phyloP scores from a whole-genome alignment of 495 filamentous ascomycete genomes.

The Corynascus novoguineensis region DNA sequence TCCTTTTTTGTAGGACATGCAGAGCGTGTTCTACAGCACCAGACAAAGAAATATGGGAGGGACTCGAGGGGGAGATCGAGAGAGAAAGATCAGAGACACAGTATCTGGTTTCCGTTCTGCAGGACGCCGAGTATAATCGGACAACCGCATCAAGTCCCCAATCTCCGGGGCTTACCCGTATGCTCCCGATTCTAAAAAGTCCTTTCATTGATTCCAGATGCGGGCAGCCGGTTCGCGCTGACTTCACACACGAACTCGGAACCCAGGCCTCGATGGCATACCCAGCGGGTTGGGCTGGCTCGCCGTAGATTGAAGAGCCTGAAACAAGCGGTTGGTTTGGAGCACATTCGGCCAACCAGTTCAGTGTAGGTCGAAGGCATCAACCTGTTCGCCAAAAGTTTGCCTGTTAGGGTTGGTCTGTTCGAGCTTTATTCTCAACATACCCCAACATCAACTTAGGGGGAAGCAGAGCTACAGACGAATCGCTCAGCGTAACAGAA shows the following conservation, averaged over 20 bases:
- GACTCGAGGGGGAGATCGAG: background rate
- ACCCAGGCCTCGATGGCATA: background rate
- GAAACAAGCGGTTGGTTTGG: background rate
- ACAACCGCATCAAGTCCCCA: conserved; percentile 2
- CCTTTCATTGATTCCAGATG: background rate
- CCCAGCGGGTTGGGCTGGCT: background rate
- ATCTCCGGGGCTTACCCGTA: background rate
- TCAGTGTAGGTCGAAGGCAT: too few species aligned
- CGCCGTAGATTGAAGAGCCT: background rate
- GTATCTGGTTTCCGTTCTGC: conserved; percentile 7
- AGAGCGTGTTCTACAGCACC: conserved; percentile 15
- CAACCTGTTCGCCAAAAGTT: too few species aligned
- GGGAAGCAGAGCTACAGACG: too few species aligned
- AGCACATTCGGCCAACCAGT: background rate
- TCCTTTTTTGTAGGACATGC: background rate
- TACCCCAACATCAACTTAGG: too few species aligned
- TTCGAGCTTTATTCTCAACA: too few species aligned
- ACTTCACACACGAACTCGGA: conserved; percentile 1
- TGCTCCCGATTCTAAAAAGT: background rate
- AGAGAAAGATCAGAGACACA: conserved; percentile 1
- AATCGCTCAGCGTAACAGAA: too few species aligned
- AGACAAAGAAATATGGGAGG: conserved; percentile 8
- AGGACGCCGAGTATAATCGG: conserved; percentile 5
- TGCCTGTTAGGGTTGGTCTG: too few species aligned
- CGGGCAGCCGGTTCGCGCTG: background rate